phyloP scores from a whole-genome alignment of 2,329 filamentous ascomycete genomes.

The Aspergillus piperis region DNA sequence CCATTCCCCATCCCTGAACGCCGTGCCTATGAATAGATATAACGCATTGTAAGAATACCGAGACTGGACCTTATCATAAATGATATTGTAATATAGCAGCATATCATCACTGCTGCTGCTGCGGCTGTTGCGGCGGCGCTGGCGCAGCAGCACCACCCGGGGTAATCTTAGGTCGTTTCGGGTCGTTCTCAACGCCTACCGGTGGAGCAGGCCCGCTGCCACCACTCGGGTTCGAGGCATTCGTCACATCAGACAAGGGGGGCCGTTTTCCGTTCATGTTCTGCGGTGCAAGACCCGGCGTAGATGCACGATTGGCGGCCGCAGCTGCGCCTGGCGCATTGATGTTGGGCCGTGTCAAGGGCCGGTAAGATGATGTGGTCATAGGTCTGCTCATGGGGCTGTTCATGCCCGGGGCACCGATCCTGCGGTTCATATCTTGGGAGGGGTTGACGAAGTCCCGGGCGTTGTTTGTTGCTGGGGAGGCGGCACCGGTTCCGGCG shows the following conservation, averaged over 20 bases:
- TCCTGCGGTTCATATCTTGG: conserved; percentile 36
- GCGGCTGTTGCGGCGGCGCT: conserved; percentile 18
- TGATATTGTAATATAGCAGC: not conserved
- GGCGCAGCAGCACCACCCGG: conserved; percentile 17
- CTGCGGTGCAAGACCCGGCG: conserved; percentile 24
- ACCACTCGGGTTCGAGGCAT: conserved; percentile 29
- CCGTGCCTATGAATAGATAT: not conserved
- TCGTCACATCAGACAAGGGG: conserved; percentile 49
- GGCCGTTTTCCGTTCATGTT: conserved; percentile 45
- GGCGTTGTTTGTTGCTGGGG: conserved; percentile 34
- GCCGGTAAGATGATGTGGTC: conserved; percentile 44
- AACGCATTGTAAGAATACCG: not conserved
- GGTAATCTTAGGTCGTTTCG: conserved; percentile 35
- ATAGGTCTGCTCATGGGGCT: conserved; percentile 38
- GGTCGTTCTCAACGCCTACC: conserved; percentile 28
- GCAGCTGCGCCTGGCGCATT: conserved; percentile 26
- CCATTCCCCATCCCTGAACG: not conserved
- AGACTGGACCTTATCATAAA: not conserved
- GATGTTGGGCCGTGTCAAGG: conserved; percentile 46
- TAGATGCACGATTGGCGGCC: conserved; percentile 20
- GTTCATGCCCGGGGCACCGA: conserved; percentile 36
- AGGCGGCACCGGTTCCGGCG: conserved; percentile 18
- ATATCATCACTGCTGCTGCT: not conserved
- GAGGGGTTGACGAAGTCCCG: conserved; percentile 41
- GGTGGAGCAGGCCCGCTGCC: conserved; percentile 26